A percentile compares a stretch with the other conserved stretches of the same genome.
phyloP scores from a whole-genome alignment of 495 filamentous ascomycete species.

The Trichoderma parareesei region DNA sequence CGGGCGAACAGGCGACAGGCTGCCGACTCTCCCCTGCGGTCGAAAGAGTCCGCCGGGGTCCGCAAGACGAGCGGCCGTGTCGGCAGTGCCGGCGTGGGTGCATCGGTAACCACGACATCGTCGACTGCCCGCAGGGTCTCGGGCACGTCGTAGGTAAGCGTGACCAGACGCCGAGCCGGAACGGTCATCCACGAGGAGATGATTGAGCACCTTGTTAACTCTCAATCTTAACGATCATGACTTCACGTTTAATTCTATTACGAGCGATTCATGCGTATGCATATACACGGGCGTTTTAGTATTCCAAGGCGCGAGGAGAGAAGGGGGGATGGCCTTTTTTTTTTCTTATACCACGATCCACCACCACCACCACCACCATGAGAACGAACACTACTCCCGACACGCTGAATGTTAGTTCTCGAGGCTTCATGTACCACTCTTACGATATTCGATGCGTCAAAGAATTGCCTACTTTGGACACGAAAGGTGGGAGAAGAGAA shows the following conservation, averaged over 20 bases:
- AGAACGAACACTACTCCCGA: not conserved
- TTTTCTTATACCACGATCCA: not conserved
- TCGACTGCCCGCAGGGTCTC: constrained; percentile 35
- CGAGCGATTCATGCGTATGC: constrained; percentile 10
- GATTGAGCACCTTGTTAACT: constrained; percentile 6
- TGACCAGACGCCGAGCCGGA: constrained; percentile 14
- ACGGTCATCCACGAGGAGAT: constrained; percentile 19
- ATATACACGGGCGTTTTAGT: constrained; percentile 9
- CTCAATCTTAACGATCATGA: constrained; percentile 9
- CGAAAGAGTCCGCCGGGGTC: constrained; percentile 54
- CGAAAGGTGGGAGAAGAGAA: not conserved
- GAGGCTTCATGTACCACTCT: not conserved
- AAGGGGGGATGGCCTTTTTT: not conserved
- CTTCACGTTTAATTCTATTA: constrained; percentile 8
- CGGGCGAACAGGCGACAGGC: constrained; percentile 50
- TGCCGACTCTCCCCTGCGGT: constrained; percentile 44
- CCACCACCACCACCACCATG: not conserved
- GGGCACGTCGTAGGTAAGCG: constrained; percentile 17
- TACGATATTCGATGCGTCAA: not conserved
- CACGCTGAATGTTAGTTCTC: not conserved
- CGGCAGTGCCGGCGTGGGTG: constrained; percentile 57
- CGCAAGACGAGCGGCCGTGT: constrained; percentile 89
- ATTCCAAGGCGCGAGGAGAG: constrained; percentile 2
- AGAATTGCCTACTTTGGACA: not conserved
- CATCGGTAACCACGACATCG: constrained; percentile 20